Evolutionary conservation across 192 early-diverging fungal species (phyloP).

Genomic region (Cladochytrium replicatum): DNA sequence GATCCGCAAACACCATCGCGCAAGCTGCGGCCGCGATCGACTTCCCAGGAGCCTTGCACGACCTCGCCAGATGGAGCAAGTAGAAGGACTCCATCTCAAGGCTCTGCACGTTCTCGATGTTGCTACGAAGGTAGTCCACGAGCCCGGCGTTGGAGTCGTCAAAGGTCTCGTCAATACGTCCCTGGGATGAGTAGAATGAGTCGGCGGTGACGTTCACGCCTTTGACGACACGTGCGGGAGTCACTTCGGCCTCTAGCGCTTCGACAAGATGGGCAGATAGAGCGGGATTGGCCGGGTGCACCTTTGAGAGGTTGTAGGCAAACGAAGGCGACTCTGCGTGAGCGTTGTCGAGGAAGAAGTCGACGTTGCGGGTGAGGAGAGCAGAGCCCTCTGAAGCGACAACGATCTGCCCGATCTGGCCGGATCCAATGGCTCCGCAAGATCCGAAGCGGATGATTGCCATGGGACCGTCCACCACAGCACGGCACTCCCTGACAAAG

Average conservation of each 20-base stretch:
- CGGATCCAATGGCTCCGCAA: conserved; percentile 63
- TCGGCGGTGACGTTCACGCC: conserved; percentile 71
- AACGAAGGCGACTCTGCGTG: conserved; percentile 11
- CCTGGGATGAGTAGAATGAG: conserved; percentile 82
- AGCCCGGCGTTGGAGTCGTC: conserved; percentile 66
- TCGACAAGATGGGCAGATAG: conserved; percentile 27
- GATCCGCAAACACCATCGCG: conserved; percentile 76
- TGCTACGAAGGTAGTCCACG: conserved; percentile 31
- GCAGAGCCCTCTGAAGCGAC: conserved; percentile 55
- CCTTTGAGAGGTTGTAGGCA: conserved; percentile 60
- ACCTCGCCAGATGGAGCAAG: conserved; percentile 70
- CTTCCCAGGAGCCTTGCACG: conserved; percentile 22
- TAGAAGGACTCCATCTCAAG: conserved; percentile 86
- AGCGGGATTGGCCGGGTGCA: conserved; percentile 45
- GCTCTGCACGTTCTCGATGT: conserved; percentile 40
- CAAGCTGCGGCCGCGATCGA: conserved; percentile 65
- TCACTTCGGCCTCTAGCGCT: conserved; percentile 22
- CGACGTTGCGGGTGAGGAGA: conserved; percentile 58
- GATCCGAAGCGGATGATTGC: conserved; percentile 72
- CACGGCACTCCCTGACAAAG: conserved; percentile 76
- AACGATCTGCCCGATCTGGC: conserved; percentile 50
- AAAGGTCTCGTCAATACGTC: conserved; percentile 58
- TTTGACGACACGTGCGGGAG: conserved; percentile 34
- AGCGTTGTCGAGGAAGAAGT: conserved; percentile 46
- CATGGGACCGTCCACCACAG: conserved; percentile 66